Conservation (phyloP, 1,139 yeast genomes). For the Geotrichum aggregatum region DNA sequence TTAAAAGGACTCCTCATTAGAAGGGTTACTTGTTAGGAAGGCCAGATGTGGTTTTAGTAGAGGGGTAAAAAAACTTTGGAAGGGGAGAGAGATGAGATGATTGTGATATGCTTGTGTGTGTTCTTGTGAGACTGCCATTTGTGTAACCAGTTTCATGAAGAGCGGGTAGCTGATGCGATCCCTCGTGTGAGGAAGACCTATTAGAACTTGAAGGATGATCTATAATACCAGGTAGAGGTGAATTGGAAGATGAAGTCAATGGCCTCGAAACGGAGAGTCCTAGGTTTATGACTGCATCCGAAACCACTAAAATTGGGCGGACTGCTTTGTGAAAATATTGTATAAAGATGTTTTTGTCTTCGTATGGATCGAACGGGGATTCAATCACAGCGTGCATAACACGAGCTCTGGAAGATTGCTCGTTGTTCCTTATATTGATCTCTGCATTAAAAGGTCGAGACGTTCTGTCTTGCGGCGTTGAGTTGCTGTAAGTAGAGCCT, state of each 20-base stretch:
- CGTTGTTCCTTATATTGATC: not conserved
- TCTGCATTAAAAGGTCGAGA: not conserved
- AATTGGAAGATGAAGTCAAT: slow-evolving; percentile 1
- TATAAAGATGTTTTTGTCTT: not conserved
- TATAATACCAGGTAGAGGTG: not conserved
- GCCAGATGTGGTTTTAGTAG: no score
- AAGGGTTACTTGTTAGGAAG: no score
- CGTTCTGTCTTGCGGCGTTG: not conserved
- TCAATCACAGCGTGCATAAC: slow-evolving; percentile 11
- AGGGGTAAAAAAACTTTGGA: slow-evolving; percentile 3
- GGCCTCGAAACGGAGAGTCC: slow-evolving; percentile 19
- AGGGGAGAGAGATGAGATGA: not conserved
- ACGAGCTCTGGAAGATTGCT: not conserved
- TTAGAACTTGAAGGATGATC: not conserved
- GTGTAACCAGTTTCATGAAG: no score
- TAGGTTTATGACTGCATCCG: slow-evolving; percentile 16
- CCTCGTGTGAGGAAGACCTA: not conserved
- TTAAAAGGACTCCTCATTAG: not conserved
- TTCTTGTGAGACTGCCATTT: no score
- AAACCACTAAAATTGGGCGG: slow-evolving; percentile 8
- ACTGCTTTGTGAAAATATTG: slow-evolving; percentile 10
- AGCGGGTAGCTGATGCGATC: not conserved
- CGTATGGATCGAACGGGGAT: slow-evolving; percentile 12
- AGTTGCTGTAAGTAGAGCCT: not conserved
- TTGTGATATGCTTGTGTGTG: not conserved